Evolutionary conservation across 2,329 filamentous ascomycete species (phyloP).

Genomic region (Colletotrichum sp.): DNA sequence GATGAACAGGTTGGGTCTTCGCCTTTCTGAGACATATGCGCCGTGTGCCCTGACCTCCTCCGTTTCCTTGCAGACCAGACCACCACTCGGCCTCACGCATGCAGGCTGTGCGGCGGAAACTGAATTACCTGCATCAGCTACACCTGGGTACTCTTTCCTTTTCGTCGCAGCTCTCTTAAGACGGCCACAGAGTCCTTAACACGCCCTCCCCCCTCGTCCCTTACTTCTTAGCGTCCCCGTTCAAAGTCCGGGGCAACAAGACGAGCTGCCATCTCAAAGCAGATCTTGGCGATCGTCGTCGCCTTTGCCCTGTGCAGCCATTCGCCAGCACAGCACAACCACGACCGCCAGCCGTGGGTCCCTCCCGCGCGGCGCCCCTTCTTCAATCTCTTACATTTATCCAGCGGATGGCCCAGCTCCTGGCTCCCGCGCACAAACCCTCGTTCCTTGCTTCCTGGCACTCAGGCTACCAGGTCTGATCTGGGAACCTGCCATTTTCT

Average conservation of each 20-base stretch:
- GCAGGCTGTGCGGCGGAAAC: neutral
- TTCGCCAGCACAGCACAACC: neutral
- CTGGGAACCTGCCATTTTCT: neutral
- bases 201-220: neutral
- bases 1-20: neutral
- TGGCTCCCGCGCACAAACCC: neutral
- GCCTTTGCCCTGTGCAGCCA: neutral
- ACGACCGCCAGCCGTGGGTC: neutral
- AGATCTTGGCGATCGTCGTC: constrained; percentile 13
- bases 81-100: neutral
- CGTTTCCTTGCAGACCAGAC: neutral
- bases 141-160: neutral
- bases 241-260: neutral
- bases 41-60: neutral
- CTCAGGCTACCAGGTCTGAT: neutral
- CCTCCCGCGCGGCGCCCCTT: neutral
- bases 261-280: neutral
- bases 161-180: constrained; percentile 8
- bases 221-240: neutral
- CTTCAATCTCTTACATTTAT: constrained; percentile 1
- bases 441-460: neutral
- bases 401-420: neutral
- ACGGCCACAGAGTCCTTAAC: neutral
- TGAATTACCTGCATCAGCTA: neutral
- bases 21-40: constrained; percentile 1